phyloP scores from a whole-genome alignment of 148 eudicot genomes.

The Heliamphora exappendiculata region DNA sequence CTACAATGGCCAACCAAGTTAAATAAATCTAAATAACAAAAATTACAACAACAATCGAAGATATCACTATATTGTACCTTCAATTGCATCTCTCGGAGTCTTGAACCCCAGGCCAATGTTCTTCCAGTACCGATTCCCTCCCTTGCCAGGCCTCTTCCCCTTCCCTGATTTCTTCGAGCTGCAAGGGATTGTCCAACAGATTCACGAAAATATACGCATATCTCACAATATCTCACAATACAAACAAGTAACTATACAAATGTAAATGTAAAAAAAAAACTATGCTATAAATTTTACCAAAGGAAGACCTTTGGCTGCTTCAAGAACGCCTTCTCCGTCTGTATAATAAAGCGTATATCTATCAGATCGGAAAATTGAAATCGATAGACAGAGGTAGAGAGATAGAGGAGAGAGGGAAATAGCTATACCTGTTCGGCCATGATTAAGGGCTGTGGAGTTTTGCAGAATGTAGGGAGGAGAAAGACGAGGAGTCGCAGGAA shows the following conservation, averaged over 20 bases:
- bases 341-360: neutral
- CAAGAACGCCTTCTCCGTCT: conserved; percentile 46
- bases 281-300: conserved; percentile 13
- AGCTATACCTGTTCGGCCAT: conserved; percentile 18
- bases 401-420: neutral
- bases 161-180: conserved; percentile 27
- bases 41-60: neutral
- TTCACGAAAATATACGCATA: no score
- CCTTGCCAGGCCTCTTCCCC: conserved; percentile 36
- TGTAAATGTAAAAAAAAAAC: neutral
- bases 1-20: neutral
- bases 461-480: neutral
- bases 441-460: neutral
- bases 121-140: conserved; percentile 29
- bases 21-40: neutral
- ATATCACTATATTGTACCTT: conserved; percentile 14
- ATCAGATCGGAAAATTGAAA: neutral
- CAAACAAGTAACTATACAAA: neutral
- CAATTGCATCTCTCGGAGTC: conserved; percentile 33
- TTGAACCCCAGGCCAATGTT: conserved; percentile 30
- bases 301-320: conserved; percentile 46
- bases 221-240: no score
- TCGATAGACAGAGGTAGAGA: neutral
- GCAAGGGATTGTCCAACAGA: neutral
- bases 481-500: neutral